Conservation (phyloP, 2,329 filamentous ascomycete species). For the Calonectria pteridis region DNA sequence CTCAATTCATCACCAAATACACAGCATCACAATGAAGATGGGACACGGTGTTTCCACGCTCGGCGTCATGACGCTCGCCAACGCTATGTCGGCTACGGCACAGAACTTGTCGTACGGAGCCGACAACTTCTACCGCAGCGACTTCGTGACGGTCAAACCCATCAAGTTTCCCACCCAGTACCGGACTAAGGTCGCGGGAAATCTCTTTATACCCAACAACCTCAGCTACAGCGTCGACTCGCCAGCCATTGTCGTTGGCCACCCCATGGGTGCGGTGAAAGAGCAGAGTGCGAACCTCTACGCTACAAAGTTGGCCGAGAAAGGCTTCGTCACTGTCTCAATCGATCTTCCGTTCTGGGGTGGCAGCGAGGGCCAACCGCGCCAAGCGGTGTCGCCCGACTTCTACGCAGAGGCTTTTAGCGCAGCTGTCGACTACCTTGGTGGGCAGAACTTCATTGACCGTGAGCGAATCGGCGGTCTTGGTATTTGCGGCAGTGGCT, state of each 20-base stretch:
- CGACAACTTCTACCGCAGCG: conserved; percentile 24
- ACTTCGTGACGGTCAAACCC: background rate
- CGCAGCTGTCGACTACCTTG: conserved; percentile 48
- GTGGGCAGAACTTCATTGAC: conserved; percentile 38
- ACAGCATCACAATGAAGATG: too few species aligned
- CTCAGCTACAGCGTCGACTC: background rate
- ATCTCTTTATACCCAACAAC: conserved; percentile 9
- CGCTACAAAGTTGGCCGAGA: conserved; percentile 40
- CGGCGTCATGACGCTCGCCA: background rate
- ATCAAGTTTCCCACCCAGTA: conserved; percentile 10
- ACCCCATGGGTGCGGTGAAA: conserved; percentile 47
- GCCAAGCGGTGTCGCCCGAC: conserved; percentile 42
- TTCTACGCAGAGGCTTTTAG: conserved; percentile 47
- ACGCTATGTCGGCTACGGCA: background rate
- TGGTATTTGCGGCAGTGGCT: conserved; percentile 48
- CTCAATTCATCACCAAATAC: too few species aligned
- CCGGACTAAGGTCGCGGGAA: background rate
- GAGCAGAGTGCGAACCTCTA: conserved; percentile 49
- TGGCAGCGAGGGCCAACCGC: background rate
- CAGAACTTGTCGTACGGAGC: conserved; percentile 17
- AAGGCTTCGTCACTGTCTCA: background rate
- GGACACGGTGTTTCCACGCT: too few species aligned
- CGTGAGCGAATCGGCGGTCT: conserved; percentile 46
- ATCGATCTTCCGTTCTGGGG: conserved; percentile 3
- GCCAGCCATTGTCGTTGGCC: conserved; percentile 44